Evolutionary conservation across 495 filamentous ascomycete species (phyloP).

Genomic region (Chaetomidium leptoderma): DNA sequence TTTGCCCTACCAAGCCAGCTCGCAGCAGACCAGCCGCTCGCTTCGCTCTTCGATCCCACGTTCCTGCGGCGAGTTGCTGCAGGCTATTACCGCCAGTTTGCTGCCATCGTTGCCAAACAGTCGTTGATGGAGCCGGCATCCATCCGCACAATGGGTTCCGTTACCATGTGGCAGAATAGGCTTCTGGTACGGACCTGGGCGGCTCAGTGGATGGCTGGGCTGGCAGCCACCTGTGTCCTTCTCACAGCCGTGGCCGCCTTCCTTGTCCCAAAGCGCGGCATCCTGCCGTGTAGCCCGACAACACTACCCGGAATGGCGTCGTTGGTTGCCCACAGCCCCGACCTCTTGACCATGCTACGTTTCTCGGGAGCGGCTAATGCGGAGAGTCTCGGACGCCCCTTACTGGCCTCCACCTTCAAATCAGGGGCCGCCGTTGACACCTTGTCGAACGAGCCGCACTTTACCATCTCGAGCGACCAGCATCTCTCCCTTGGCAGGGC

Average conservation of each 20-base stretch:
- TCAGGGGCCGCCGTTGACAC: background rate
- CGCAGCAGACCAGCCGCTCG: background rate
- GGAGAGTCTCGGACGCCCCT: background rate
- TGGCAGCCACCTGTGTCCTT: background rate
- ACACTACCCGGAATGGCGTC: background rate
- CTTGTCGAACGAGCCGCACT: background rate
- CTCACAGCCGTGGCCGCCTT: background rate
- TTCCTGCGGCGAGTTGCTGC: background rate
- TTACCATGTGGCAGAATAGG: background rate
- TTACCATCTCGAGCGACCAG: background rate
- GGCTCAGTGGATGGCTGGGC: background rate
- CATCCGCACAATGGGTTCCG: background rate
- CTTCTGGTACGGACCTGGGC: background rate
- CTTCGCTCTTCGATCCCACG: background rate
- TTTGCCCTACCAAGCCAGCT: background rate
- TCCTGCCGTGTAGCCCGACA: background rate
- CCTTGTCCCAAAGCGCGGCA: background rate
- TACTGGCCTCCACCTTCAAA: background rate
- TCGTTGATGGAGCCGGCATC: background rate
- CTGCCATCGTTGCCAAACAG: background rate
- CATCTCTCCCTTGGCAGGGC: background rate
- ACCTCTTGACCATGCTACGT: background rate
- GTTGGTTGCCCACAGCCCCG: background rate
- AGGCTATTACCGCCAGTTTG: background rate
- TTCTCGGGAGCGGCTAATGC: background rate